phyloP scores from a whole-genome alignment of 2,329 filamentous ascomycete species.

The Lasiodiplodia citricola region DNA sequence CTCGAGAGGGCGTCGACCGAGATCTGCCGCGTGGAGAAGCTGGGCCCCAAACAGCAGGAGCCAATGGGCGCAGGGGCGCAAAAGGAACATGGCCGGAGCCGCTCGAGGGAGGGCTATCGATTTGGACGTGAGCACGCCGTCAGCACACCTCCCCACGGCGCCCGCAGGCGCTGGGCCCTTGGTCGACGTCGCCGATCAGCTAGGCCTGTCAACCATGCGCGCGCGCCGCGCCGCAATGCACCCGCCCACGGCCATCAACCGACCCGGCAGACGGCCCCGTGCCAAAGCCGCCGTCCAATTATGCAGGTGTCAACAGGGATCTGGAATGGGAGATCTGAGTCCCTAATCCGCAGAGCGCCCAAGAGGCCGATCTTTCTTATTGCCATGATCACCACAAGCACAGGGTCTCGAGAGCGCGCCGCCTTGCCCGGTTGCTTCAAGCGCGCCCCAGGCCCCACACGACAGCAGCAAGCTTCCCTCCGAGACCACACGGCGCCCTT shows the following conservation, averaged over 20 bases:
- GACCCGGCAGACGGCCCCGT: constrained; percentile 26
- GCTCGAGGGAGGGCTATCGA: neutral
- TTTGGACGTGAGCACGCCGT: constrained; percentile 23
- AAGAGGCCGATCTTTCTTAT: constrained; percentile 28
- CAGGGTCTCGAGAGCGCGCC: constrained; percentile 23
- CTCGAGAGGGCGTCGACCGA: neutral
- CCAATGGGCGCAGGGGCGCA: constrained; percentile 11
- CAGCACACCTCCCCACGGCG: constrained; percentile 19
- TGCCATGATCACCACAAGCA: constrained; percentile 28
- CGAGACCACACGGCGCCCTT: constrained; percentile 10
- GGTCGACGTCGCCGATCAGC: constrained; percentile 17
- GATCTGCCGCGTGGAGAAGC: constrained; percentile 28
- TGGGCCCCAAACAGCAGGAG: constrained; percentile 23
- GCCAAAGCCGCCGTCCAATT: constrained; percentile 26
- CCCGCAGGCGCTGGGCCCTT: constrained; percentile 5
- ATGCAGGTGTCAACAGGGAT: constrained; percentile 27
- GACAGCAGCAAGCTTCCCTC: constrained; percentile 10
- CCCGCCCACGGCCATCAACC: constrained; percentile 24
- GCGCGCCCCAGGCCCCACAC: constrained; percentile 11
- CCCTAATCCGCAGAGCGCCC: constrained; percentile 24
- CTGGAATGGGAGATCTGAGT: constrained; percentile 26
- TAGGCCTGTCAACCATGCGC: constrained; percentile 22
- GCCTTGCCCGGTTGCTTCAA: constrained; percentile 3
- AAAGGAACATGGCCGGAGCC: neutral
- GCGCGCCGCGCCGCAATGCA: constrained; percentile 27